phyloP scores from a whole-genome alignment of 768 basidiomycete species.

The Podaxis pistillaris region DNA sequence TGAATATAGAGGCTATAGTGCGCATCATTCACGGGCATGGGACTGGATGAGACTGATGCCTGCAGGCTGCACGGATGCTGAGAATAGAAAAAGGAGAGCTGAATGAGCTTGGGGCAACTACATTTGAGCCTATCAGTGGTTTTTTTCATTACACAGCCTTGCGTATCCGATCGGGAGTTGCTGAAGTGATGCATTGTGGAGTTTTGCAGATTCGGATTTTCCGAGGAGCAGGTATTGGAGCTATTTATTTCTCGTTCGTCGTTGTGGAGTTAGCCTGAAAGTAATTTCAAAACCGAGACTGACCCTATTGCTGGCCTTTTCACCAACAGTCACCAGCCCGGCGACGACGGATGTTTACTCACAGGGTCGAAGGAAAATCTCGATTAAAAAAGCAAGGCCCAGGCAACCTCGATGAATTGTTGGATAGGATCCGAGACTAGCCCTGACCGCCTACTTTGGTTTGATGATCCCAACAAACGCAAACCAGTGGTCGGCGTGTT shows the following conservation, averaged over 20 bases:
- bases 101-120: not conserved
- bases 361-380: conserved; percentile 7
- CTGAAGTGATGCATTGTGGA: not conserved
- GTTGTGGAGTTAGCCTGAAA: not conserved
- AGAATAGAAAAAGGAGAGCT: not conserved
- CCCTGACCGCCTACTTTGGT: too few species aligned
- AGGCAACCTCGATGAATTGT: conserved; percentile 5
- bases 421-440: conserved; percentile 4
- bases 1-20: not conserved
- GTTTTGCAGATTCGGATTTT: not conserved
- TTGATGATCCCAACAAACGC: too few species aligned
- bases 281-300: not conserved
- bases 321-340: not conserved
- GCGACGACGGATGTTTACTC: conserved; percentile 3
- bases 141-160: not conserved
- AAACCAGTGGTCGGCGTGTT: too few species aligned
- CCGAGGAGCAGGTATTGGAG: too few species aligned
- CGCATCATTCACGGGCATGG: not conserved
- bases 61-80: not conserved
- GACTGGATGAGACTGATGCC: not conserved
- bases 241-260: not conserved
- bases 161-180: not conserved
- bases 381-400: not conserved
- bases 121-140: not conserved
- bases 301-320: not conserved